Percentiles rank a stretch among this genome's conserved stretches.
Evolutionary conservation across 2,329 filamentous ascomycete species (phyloP).

Genomic region (Fusarium irregulare): DNA sequence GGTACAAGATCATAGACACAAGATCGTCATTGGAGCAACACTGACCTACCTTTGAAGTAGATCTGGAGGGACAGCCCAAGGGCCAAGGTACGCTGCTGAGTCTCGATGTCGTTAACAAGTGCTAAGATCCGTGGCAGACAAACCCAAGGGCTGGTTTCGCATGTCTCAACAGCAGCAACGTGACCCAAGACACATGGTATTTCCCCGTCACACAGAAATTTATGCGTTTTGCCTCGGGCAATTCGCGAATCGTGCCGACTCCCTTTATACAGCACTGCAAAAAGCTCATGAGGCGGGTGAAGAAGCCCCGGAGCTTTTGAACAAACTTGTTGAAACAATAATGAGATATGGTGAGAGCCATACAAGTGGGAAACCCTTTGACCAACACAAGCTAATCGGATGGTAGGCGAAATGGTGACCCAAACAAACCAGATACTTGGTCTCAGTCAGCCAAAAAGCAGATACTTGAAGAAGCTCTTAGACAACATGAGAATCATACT

Average conservation of each 20-base stretch:
- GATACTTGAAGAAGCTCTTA: background rate
- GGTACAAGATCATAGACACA: background rate
- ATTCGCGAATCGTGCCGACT: background rate
- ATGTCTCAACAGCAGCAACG: conserved; percentile 1
- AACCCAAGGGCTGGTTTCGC: background rate
- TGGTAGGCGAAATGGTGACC: background rate
- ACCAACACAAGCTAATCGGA: background rate
- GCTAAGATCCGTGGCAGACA: background rate
- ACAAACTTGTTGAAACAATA: background rate
- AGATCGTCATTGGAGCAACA: background rate
- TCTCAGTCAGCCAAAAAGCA: conserved; percentile 4
- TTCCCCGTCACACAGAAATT: background rate
- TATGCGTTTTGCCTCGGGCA: background rate
- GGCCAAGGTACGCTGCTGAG: background rate
- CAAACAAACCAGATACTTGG: background rate
- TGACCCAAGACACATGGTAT: conserved; percentile 8
- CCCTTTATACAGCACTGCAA: background rate
- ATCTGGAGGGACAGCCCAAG: background rate
- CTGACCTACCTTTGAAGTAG: background rate
- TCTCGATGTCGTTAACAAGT: background rate
- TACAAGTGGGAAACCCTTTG: background rate
- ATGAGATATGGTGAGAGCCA: background rate
- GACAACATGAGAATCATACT: background rate
- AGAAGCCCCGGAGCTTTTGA: background rate
- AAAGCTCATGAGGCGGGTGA: background rate